Conservation (phyloP, 345 rosid genomes). For the Salix koriyanagi region DNA sequence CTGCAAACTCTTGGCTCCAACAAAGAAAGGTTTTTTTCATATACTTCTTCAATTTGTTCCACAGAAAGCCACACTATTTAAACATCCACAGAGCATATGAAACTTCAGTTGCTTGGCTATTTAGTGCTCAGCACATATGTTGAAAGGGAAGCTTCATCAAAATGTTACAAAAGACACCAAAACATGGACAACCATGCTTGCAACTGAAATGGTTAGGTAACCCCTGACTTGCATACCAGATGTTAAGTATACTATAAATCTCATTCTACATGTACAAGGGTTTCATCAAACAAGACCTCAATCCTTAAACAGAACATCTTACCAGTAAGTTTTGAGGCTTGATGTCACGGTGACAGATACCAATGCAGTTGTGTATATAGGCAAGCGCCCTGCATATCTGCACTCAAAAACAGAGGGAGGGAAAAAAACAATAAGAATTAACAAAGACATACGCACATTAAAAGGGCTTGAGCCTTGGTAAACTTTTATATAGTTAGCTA, state of each 20-base stretch:
- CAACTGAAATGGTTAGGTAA: not conserved
- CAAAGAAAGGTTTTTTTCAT: not conserved
- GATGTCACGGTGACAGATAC: conserved; percentile 96
- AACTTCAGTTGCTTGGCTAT: not conserved
- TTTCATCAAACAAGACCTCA: not conserved
- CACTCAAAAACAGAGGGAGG: conserved; percentile 16
- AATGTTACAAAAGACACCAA: conserved; percentile 4
- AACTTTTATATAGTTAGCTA: not conserved
- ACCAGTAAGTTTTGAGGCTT: conserved; percentile 94
- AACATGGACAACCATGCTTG: not conserved
- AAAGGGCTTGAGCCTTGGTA: not conserved
- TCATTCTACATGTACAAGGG: not conserved
- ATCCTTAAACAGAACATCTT: conserved; percentile 19
- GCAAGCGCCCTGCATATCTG: conserved; percentile 98
- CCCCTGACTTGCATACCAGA: not conserved
- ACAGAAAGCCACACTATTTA: not conserved
- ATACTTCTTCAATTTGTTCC: not conserved
- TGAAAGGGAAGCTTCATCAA: not conserved
- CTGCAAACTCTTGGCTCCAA: not conserved
- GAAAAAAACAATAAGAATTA: conserved; percentile 1
- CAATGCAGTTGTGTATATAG: conserved; percentile 75
- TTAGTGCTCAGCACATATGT: not conserved
- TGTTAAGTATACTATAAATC: not conserved
- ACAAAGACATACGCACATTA: not conserved
- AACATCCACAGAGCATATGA: not conserved